Base-by-base conservation (phyloP, 495 filamentous ascomycete genomes). In the Recurvomyces mirabilis region DNA sequence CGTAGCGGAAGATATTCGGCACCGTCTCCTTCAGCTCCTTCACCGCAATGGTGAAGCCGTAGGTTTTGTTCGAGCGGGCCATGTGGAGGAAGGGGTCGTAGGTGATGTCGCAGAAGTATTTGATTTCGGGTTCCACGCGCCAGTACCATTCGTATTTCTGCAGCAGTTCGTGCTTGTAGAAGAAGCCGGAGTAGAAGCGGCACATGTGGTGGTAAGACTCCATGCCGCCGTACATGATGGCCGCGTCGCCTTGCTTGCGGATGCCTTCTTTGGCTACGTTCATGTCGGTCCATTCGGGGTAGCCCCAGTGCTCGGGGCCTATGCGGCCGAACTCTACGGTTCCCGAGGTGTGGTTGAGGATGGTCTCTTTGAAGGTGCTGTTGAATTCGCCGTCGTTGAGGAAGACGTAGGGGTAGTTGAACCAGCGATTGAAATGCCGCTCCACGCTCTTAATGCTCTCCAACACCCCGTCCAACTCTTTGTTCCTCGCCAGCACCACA, bases 101-200 rank as follows among this genome's bases (percentile, higher is more conserved):
- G 47, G 91, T 99, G 51, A 99, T 94, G 56, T 99, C 91, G 62
- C 91, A 99, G 71, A 96, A 99, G 71, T 96, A 99, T 69, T 89
- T 95, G 79, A 99, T 96, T 64, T 99, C 91, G 59, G 91, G 91
- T 77, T 99, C 91, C 65, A 99, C 66, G 35, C 91, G 86, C 91
- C 91, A 99, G 69, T 99, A 99, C 91, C 91, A 99, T 61, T 95
- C 85, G 67, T 96, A 99, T 65, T 99, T 94, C 56, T 81, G 71
- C 28, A 99, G 75, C 18, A 96, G 77, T 50, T 88, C 83, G 56
- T 99, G 91, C 67, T 95, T 94, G 71, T 93, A 99, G 68, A 99
- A 99, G 65, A 87, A 86, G 86, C 91, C 91, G 49, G 91, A 98
- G 69, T 99, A 99, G 70, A 99, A 99, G 42, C 93, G 73, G 38